Evolutionary conservation across 1,139 yeast species (phyloP), one percentile per base, ranked within the genome.

Genomic region (Nakaseomyces nivariensis): DNA sequence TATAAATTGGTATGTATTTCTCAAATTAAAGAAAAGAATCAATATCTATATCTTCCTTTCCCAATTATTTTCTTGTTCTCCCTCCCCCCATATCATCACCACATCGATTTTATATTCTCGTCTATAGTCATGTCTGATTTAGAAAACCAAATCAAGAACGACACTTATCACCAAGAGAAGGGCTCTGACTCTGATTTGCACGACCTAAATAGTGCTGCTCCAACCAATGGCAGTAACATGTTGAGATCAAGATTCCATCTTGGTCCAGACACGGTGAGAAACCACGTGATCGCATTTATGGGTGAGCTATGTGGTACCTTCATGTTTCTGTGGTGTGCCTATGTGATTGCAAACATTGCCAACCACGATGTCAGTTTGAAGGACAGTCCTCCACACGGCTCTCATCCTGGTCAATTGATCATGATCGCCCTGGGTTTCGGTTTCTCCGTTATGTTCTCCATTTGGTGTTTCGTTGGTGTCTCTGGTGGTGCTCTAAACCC

Each of bases 401-500:
- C 90, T 37, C 78, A 81, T 62, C 90, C 95, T 45, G 73, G 78
- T 49, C 81, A 77, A 66, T 71, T 85, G 60, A 75, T 85, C 55
- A 83, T 86, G 89, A 88, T 88, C 62, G 73, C 95, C 4, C 76
- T 85, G 51, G 96, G 96, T 60, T 88, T 88, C 70, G 96, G 96
- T 54, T 85, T 86, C 62, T 82, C 89, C 58, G 88, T 88, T 52
- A 79, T 85, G 80, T 81, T 83, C 60, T 78, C 79, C 55, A 86
- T 85, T 48, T 82, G 83, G 65, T 72, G 82, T 64, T 82, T 86
- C 62, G 85, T 77, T 71, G 80, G 90, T 68, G 77, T 87, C 54
- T 84, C 94, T 48, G 96, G 96, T 63, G 96, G 95, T 72, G 86
- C 86, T 70, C 77, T 87, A 66, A 88, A 88, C 72, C 96, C 96